Conservation (phyloP, 192 early-diverging fungal genomes). For the Coemansia sp. region DNA sequence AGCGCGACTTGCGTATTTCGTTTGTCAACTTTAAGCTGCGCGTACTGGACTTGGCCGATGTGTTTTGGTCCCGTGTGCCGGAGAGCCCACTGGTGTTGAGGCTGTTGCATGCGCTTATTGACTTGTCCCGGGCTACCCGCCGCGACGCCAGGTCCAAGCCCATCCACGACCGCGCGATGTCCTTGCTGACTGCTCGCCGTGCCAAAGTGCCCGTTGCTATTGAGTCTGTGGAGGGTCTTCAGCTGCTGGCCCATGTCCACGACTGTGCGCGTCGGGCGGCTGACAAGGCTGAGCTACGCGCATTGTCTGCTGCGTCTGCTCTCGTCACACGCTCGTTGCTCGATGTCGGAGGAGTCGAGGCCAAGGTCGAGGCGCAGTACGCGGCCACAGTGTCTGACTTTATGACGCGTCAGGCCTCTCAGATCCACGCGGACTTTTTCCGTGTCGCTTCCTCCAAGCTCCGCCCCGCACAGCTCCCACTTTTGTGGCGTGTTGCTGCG, state of each 20-base stretch:
- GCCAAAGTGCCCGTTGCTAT: slow-evolving; percentile 62
- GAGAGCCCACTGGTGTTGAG: slow-evolving; percentile 71
- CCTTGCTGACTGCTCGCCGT: slow-evolving; percentile 67
- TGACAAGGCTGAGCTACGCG: slow-evolving; percentile 54
- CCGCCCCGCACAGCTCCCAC: slow-evolving; percentile 41
- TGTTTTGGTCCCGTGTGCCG: slow-evolving; percentile 72
- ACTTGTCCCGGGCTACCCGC: slow-evolving; percentile 59
- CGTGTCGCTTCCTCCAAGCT: slow-evolving; percentile 15
- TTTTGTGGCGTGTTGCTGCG: slow-evolving; percentile 67
- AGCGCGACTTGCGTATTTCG: slow-evolving; percentile 80
- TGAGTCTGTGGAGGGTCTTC: slow-evolving; percentile 60
- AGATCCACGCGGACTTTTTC: slow-evolving; percentile 73
- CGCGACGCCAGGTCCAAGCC: slow-evolving; percentile 63
- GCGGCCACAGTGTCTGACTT: slow-evolving; percentile 65
- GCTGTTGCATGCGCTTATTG: slow-evolving; percentile 71
- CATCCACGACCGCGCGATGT: slow-evolving; percentile 68
- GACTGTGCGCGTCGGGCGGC: slow-evolving; percentile 72
- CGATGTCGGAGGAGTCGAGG: slow-evolving; percentile 37
- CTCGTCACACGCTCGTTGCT: slow-evolving; percentile 63
- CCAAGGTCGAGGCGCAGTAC: slow-evolving; percentile 58
- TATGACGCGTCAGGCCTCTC: slow-evolving; percentile 73
- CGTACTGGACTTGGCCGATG: slow-evolving; percentile 79
- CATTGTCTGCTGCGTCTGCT: slow-evolving; percentile 62
- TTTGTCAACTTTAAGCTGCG: slow-evolving; percentile 91
- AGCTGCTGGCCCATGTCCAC: slow-evolving; percentile 68